Evolutionary conservation across 2,329 filamentous ascomycete genomes (phyloP).

Genomic region (Phialophora verrucosa): DNA sequence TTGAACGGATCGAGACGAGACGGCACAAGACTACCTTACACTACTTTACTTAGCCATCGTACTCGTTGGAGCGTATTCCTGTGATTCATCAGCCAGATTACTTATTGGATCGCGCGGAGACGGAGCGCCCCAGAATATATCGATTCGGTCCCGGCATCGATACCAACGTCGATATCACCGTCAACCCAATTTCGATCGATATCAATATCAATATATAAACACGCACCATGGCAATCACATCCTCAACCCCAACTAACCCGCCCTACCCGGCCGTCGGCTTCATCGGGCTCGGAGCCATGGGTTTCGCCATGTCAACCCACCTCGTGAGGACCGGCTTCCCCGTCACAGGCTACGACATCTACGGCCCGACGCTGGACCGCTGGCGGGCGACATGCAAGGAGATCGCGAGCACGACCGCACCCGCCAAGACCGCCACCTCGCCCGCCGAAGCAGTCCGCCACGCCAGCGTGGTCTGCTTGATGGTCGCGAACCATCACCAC

Average conservation of each 20-base stretch:
- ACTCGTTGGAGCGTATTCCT: too few relatives aligned
- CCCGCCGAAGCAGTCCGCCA: constrained; percentile 63
- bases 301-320: constrained; percentile 79
- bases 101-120: too few relatives aligned
- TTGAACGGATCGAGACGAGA: too few relatives aligned
- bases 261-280: constrained; percentile 64
- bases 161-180: too few relatives aligned
- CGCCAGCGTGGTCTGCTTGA: constrained; percentile 53
- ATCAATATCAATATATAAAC: too few relatives aligned
- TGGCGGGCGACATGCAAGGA: constrained; percentile 68
- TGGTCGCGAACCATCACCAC: constrained; percentile 76
- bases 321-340: constrained; percentile 69
- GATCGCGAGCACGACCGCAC: constrained; percentile 62
- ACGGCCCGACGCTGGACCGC: constrained; percentile 67
- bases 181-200: too few relatives aligned
- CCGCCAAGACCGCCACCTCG: constrained; percentile 61
- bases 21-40: too few relatives aligned
- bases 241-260: constrained; percentile 5
- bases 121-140: too few relatives aligned
- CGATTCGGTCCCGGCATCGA: too few relatives aligned
- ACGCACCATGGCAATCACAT: not conserved
- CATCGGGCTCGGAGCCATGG: constrained; percentile 80
- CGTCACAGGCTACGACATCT: constrained; percentile 75
- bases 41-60: too few relatives aligned
- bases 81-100: too few relatives aligned